A percentile compares a stretch with the other conserved stretches of the same genome.
phyloP scores from a whole-genome alignment of 306 rosid species.

The Styphnolobium japonicum region DNA sequence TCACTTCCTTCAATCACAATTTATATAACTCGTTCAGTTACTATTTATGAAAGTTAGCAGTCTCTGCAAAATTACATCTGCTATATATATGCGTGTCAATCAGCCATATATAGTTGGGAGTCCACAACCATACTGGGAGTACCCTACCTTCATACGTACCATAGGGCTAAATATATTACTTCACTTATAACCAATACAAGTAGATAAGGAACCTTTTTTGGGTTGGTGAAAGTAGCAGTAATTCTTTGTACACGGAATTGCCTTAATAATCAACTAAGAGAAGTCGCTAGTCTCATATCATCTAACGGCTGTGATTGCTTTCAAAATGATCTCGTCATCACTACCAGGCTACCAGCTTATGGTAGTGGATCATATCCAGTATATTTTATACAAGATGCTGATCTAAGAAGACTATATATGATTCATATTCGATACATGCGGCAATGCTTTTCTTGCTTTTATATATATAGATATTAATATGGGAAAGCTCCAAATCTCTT shows the following conservation, averaged over 20 bases:
- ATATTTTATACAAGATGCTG: no score
- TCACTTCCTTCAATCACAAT: conserved; percentile 32
- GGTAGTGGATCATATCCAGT: no score
- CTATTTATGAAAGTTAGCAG: not conserved
- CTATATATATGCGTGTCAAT: not conserved
- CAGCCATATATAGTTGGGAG: no score
- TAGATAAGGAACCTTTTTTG: not conserved
- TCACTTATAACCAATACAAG: not conserved
- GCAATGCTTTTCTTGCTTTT: no score
- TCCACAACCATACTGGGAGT: not conserved
- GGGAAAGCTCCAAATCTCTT: conserved; percentile 31
- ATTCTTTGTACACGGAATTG: not conserved
- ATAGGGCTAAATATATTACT: not conserved
- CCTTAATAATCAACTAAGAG: not conserved
- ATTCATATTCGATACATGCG: no score
- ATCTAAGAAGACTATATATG: no score
- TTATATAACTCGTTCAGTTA: not conserved
- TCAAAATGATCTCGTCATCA: not conserved
- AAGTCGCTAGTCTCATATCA: not conserved
- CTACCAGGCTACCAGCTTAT: no score
- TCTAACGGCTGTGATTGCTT: not conserved
- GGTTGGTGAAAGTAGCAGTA: not conserved
- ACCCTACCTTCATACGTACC: not conserved
- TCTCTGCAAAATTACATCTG: not conserved
- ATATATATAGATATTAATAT: not conserved